phyloP scores from a whole-genome alignment of 495 filamentous ascomycete species.

The Penicillium verhagenii region DNA sequence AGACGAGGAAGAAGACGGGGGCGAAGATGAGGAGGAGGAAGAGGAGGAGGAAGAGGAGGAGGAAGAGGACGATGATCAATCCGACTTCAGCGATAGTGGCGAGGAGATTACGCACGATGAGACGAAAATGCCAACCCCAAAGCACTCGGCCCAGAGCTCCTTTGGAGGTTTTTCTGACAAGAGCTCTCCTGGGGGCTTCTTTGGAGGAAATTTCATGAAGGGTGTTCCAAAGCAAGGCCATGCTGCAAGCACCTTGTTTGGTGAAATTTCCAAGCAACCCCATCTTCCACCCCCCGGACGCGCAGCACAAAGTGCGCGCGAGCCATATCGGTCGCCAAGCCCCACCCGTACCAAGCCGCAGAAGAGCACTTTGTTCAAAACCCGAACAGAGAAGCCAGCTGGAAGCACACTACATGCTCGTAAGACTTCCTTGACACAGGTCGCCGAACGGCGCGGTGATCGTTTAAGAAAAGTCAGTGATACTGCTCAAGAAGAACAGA shows the following conservation, averaged over 20 bases:
- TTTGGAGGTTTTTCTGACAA: constrained; percentile 51
- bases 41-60: constrained; percentile 7
- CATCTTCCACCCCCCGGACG: constrained; percentile 58
- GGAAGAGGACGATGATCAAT: constrained; percentile 32
- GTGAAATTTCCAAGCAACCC: constrained; percentile 59
- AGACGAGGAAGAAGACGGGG: neutral
- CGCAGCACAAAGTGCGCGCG: constrained; percentile 26
- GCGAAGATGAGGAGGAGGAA: neutral
- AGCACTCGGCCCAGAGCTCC: constrained; percentile 64
- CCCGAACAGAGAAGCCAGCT: constrained; percentile 49
- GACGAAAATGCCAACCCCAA: constrained; percentile 44
- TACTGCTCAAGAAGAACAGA: constrained; percentile 30
- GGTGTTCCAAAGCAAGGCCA: constrained; percentile 16
- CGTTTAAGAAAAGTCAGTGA: constrained; percentile 28
- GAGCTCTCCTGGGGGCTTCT: constrained; percentile 41
- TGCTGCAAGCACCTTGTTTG: constrained; percentile 54
- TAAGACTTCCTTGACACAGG: constrained; percentile 40
- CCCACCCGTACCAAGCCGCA: constrained; percentile 59
- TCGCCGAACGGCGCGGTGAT: constrained; percentile 30
- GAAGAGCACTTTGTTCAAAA: constrained; percentile 37
- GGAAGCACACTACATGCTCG: constrained; percentile 37
- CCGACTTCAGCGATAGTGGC: constrained; percentile 39
- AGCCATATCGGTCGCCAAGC: constrained; percentile 76
- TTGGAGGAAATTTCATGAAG: constrained; percentile 32
- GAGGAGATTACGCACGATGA: constrained; percentile 59